Conservation (phyloP, 2,329 filamentous ascomycete genomes). For the Xylaria sp. region DNA sequence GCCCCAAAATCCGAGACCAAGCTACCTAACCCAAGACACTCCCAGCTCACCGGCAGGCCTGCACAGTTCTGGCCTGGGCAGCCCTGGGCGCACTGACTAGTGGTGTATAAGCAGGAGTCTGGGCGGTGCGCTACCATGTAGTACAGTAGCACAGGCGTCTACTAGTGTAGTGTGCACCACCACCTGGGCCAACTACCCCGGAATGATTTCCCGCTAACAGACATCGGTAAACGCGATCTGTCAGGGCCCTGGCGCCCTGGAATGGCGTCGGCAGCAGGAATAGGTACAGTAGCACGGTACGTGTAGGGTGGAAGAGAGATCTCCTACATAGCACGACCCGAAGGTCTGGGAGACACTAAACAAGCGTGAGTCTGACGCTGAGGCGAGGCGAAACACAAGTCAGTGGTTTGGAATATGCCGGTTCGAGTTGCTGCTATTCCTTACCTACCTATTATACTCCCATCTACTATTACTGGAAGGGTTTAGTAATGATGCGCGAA, state of each 20-base stretch:
- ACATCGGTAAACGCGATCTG: slow-evolving; percentile 47
- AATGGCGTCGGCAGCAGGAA: slow-evolving; percentile 48
- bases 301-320: slow-evolving; percentile 38
- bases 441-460: background rate
- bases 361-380: slow-evolving; percentile 51
- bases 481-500: slow-evolving; percentile 30
- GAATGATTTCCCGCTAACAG: slow-evolving; percentile 52
- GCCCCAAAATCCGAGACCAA: slow-evolving; percentile 7
- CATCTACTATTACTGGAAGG: background rate
- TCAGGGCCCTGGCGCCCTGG: slow-evolving; percentile 46
- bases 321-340: slow-evolving; percentile 45
- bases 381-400: slow-evolving; percentile 40
- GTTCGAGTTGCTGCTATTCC: slow-evolving; percentile 19
- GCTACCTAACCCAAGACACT: slow-evolving; percentile 15
- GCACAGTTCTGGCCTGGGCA: slow-evolving; percentile 25
- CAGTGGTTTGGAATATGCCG: slow-evolving; percentile 22
- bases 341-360: slow-evolving; percentile 51
- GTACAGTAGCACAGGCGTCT: background rate
- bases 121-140: background rate
- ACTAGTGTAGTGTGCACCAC: background rate
- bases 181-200: slow-evolving; percentile 47
- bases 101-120: background rate
- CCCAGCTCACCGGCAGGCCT: slow-evolving; percentile 26
- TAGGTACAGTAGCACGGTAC: slow-evolving; percentile 34
- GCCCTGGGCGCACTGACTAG: background rate